Conservation (phyloP, 768 basidiomycete genomes). For the Pulveroboletus ravenelii region DNA sequence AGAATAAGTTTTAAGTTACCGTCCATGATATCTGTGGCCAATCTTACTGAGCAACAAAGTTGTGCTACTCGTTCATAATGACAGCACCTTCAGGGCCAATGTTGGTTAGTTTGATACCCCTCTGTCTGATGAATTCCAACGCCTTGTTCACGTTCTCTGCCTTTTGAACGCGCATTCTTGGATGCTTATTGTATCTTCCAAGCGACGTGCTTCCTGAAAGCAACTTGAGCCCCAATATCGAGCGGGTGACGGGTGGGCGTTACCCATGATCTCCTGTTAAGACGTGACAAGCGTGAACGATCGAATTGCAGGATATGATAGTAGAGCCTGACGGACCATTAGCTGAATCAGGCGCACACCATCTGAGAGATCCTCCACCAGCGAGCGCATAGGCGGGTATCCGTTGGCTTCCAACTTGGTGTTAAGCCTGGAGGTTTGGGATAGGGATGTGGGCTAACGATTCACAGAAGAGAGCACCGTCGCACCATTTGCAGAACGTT, state of each 20-base stretch:
- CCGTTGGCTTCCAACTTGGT: constrained; percentile 86
- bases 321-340: constrained; percentile 51
- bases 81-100: constrained; percentile 88
- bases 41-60: constrained; percentile 2
- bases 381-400: constrained; percentile 82
- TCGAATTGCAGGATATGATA: not conserved
- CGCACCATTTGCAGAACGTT: constrained; percentile 90
- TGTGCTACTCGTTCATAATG: not conserved
- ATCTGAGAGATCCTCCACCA: constrained; percentile 88
- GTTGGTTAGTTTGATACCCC: constrained; percentile 94
- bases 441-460: not conserved
- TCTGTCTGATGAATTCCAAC: constrained; percentile 87
- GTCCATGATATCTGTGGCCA: constrained; percentile 85
- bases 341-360: constrained; percentile 94
- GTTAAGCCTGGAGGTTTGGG: constrained; percentile 69
- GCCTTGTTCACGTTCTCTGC: constrained; percentile 99
- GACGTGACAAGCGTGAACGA: not conserved
- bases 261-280: constrained; percentile 93
- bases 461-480: not conserved
- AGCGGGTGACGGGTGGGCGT: constrained; percentile 10
- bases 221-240: constrained; percentile 6
- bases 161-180: constrained; percentile 91
- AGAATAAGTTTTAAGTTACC: constrained; percentile 97
- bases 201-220: constrained; percentile 77
- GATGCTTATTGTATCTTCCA: constrained; percentile 88